Base-by-base conservation (phyloP, 2,329 filamentous ascomycete species). In the Aureobasidium sp. region DNA sequence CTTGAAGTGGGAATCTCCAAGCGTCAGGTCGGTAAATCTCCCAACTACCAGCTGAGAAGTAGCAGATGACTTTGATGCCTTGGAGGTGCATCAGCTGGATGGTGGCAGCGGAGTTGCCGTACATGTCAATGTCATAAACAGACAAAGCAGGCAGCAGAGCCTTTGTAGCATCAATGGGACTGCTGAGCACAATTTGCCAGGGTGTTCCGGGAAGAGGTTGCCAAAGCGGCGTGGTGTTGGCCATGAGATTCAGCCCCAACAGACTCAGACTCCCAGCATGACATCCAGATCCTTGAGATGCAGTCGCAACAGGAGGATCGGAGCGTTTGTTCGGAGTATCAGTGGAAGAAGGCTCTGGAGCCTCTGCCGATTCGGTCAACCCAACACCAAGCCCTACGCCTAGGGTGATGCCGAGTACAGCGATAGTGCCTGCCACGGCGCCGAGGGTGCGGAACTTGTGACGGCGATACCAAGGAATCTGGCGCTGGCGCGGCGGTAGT, bases 11-110 rank as follows among this genome's bases (percentile, higher is more conserved):
- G 69, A 89, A 90, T 5, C 81, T 67, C 34, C 69, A 70, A 20
- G 79, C 78, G 69, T 90, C 88, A 0, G 78, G 73, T 3, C 87
- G 80, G 76, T 81, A 84, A 57, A 84, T 70, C 72, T 91, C 88
- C 67, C 82, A 89, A 8, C 83, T 86, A 1, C 88, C 88, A 0
- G 86, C 87, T 57, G 84, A 87, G 75, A 90, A 90, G 74, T 91
- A 91, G 76, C 88, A 91, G 63, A 90, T 86, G 60, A 89, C 82
- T 64, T 82, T 84, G 69, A 82, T 82, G 9, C 80, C 81, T 31
- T 78, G 68, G 3, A 67, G 65, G 45, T 85, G 80, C 15, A 87
- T 74, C 5, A 71, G 70, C 3, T 72, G 64, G 56, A 86, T 82
- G 1, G 74, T 78, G 7, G 73, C 69, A 15, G 75, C 74, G 6